These are phyloP conservation scores for Neurospora tetraspora DNA, from an alignment of 495 filamentous ascomycete genomes.

Conservation along the genomic window DNA sequence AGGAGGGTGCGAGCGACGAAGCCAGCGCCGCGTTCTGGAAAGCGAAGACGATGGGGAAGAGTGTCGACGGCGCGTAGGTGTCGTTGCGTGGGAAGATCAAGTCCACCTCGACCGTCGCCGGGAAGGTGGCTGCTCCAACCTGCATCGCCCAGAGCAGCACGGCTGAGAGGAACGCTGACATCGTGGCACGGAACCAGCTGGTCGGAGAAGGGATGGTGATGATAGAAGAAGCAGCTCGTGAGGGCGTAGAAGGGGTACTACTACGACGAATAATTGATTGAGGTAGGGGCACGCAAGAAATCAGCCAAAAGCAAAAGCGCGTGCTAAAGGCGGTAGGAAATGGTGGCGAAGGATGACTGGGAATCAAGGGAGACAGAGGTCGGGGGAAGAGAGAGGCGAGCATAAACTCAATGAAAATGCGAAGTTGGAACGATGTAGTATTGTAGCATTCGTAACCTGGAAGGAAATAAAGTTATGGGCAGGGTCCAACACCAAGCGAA, in stretches of 20 bases:
- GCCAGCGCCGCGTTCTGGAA: constrained; percentile 25
- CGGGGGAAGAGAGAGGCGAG: neutral
- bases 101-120: constrained; percentile 19
- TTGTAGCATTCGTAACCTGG: no score
- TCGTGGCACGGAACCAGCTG: neutral
- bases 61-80: constrained; percentile 25
- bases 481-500: neutral
- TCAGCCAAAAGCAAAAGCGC: no score
- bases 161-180: neutral
- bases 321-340: no score
- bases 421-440: neutral
- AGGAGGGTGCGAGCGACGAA: constrained; percentile 5
- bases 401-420: neutral
- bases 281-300: neutral
- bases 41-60: constrained; percentile 32
- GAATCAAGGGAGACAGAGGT: neutral
- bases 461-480: neutral
- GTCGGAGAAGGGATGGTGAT: neutral
- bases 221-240: neutral
- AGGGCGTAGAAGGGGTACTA: neutral
- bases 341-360: neutral
- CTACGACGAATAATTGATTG: no score
- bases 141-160: neutral
- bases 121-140: neutral
- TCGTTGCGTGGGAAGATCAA: constrained; percentile 33